These are phyloP conservation scores for Pyrenophora teres DNA, from an alignment of 2,329 filamentous ascomycete genomes.

Conservation along the genomic window DNA sequence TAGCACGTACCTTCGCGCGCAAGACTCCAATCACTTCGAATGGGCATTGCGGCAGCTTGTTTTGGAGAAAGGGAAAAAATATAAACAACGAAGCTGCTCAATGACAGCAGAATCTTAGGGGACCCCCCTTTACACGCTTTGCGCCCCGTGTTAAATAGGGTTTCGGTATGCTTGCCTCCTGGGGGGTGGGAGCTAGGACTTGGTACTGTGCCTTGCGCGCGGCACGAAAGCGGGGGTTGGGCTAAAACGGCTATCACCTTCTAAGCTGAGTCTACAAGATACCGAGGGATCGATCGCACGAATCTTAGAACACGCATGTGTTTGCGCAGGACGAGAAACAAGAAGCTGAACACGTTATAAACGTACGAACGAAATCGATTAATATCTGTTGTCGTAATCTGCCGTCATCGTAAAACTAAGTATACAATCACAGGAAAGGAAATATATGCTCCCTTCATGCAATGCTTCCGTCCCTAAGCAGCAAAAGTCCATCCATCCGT, in stretches of 20 bases:
- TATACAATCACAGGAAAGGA: neutral
- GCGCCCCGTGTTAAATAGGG: neutral
- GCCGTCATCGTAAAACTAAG: neutral
- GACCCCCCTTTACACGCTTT: neutral
- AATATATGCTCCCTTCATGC: neutral
- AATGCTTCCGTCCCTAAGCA: neutral
- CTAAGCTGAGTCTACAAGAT: neutral
- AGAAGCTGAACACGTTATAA: neutral
- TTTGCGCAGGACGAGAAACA: neutral
- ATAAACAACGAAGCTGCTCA: neutral
- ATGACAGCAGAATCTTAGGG: neutral
- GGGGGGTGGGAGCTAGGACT: neutral
- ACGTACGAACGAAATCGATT: neutral
- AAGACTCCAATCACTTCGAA: constrained; percentile 46
- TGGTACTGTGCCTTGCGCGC: neutral
- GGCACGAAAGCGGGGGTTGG: constrained; percentile 1
- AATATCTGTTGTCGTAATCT: neutral
- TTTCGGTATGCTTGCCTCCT: neutral
- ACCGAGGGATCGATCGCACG: neutral
- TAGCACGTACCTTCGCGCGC: constrained; percentile 44
- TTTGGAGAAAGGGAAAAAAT: neutral
- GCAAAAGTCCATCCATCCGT: neutral
- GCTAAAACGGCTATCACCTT: constrained; percentile 1
- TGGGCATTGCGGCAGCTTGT: constrained; percentile 37
- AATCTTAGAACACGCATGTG: neutral